Conservation (phyloP, 441 rosid genomes). For the Mallotus repandus region DNA sequence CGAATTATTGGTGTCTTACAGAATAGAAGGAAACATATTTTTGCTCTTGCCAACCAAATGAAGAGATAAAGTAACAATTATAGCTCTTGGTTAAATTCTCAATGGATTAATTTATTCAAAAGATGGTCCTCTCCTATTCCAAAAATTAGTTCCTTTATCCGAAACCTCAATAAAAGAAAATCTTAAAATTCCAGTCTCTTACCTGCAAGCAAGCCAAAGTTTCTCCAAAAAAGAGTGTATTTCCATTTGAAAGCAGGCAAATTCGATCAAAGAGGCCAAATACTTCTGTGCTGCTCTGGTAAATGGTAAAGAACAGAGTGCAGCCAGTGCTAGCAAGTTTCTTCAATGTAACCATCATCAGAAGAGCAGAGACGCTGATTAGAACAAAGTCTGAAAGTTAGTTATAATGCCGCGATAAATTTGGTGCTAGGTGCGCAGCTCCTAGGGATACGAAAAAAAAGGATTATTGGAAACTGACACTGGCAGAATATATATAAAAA, state of each 20-base stretch:
- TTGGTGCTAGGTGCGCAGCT: background rate
- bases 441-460: background rate
- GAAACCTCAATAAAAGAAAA: constrained; percentile 12
- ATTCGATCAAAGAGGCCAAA: constrained; percentile 99
- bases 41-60: constrained; percentile 11
- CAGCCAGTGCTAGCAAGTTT: constrained; percentile 97
- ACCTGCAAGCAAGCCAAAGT: constrained; percentile 99
- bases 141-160: constrained; percentile 1
- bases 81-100: background rate
- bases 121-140: background rate
- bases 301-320: constrained; percentile 85
- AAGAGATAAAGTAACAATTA: constrained; percentile 3
- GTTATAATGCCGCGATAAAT: constrained; percentile 4
- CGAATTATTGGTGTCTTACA: too few species aligned
- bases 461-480: background rate
- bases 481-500: constrained; percentile 4
- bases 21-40: background rate
- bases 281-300: constrained; percentile 98
- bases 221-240: constrained; percentile 95
- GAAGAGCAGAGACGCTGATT: constrained; percentile 89
- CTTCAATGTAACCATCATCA: constrained; percentile 98
- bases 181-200: constrained; percentile 12
- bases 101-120: background rate
- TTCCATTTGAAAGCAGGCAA: constrained; percentile 97
- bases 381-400: constrained; percentile 18